phyloP scores from a whole-genome alignment of 2,329 filamentous ascomycete genomes.

The Tolypocladium nubicola region DNA sequence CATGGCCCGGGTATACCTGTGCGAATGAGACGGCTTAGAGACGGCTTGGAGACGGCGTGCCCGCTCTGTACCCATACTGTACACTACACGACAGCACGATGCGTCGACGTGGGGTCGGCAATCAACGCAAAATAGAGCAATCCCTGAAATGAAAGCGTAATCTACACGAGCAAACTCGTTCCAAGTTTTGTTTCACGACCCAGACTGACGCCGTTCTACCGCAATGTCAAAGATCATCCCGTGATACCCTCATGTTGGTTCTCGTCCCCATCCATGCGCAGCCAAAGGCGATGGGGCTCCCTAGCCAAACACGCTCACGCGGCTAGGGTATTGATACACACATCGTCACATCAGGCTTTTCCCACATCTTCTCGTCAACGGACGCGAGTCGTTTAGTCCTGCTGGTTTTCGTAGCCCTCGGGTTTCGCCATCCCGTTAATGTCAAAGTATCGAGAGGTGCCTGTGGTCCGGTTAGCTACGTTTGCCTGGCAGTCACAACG shows the following conservation, averaged over 20 bases:
- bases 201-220: constrained; percentile 13
- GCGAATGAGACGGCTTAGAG: neutral
- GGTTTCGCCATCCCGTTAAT: constrained; percentile 74
- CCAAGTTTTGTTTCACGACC: constrained; percentile 11
- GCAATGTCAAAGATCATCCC: constrained; percentile 10
- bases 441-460: constrained; percentile 75
- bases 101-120: neutral
- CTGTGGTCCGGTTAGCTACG: constrained; percentile 9
- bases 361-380: neutral
- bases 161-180: constrained; percentile 17
- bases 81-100: neutral
- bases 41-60: neutral
- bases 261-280: neutral
- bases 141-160: constrained; percentile 1
- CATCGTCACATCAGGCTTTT: neutral
- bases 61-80: constrained; percentile 1
- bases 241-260: neutral
- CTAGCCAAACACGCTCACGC: neutral
- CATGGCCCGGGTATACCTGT: neutral
- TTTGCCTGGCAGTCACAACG: neutral
- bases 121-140: neutral
- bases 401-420: constrained; percentile 69
- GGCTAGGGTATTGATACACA: neutral
- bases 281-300: neutral
- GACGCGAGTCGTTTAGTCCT: constrained; percentile 27